Conservation (phyloP, 805 yeast species). For the Sugiyamaella smithiae region DNA sequence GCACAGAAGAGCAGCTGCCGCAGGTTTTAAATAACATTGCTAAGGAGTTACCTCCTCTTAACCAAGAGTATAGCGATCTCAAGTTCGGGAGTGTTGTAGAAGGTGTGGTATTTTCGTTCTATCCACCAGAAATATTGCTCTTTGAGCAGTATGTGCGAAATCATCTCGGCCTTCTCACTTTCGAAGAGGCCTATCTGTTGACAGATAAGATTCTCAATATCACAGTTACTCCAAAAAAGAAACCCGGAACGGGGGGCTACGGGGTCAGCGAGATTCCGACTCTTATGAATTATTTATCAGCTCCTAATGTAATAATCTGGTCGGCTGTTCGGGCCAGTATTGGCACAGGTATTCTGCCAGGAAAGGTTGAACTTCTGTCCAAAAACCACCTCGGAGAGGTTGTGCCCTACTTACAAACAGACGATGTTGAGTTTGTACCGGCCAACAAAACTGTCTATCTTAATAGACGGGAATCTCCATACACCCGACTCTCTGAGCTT, state of each 20-base stretch:
- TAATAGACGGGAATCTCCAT: conserved; percentile 60
- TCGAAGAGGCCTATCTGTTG: conserved; percentile 84
- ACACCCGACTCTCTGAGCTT: conserved; percentile 82
- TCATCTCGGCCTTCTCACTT: conserved; percentile 78
- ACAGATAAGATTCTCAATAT: conserved; percentile 81
- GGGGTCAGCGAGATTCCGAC: conserved; percentile 18
- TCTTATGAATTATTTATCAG: conserved; percentile 80
- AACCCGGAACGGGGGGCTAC: conserved; percentile 28
- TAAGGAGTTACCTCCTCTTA: conserved; percentile 24
- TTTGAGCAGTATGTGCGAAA: conserved; percentile 76
- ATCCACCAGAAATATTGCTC: conserved; percentile 78
- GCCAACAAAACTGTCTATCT: conserved; percentile 42
- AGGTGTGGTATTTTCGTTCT: conserved; percentile 73
- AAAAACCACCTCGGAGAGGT: conserved; percentile 52
- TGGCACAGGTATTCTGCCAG: conserved; percentile 60
- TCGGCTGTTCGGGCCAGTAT: conserved; percentile 80
- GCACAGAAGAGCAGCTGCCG: conserved; percentile 61
- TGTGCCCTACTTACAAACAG: conserved; percentile 26
- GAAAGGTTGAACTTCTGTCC: conserved; percentile 57
- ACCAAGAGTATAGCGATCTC: conserved; percentile 21
- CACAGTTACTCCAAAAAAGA: conserved; percentile 74
- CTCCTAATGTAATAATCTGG: conserved; percentile 88
- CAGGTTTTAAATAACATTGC: conserved; percentile 37
- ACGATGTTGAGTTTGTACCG: conserved; percentile 35
- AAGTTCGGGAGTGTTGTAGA: conserved; percentile 54